Evolutionary conservation across 2,329 filamentous ascomycete genomes (phyloP), one percentile per base, ranked within the genome.

Genomic region (Sporothrix sp.): DNA sequence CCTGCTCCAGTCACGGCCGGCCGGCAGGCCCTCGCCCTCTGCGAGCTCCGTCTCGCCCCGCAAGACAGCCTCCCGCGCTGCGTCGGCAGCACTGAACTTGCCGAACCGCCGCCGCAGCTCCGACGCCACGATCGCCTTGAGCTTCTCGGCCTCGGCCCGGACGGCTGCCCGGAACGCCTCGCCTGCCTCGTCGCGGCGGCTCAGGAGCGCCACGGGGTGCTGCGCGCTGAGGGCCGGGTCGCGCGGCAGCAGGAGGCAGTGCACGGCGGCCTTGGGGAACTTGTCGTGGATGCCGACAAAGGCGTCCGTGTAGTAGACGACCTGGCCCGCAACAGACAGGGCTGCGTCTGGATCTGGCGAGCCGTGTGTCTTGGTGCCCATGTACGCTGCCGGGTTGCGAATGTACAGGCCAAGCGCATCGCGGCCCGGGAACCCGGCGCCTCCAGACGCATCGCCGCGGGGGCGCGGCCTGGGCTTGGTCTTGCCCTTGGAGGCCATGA

Each of bases 201-300:
- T 56, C 25, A 52, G 32, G 58, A 95, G 81, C 4, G 86, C 87
- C 18, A 85, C 84, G 0, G 91, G 90, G 59, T 95, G 85, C 10
- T 80, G 69, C 6, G 73, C 68, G 58, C 74, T 79, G 61, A 81
- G 78, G 2, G 64, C 60, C 1, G 72, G 62, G 36, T 84, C 78
- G 45, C 90, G 84, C 7, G 90, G 87, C 5, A 97, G 79, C n/a
- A 97, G 78, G 3, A 98, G 84, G 1, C 87, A 75, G 68, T 98
- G 93, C 4, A 96, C 73, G 3, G 78, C 81, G 3, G 86, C 79
- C 66, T 97, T 98, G 8, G 93, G 90, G 63, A 81, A 98, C 54
- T 81, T 71, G 68, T 98, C 93, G 59, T 83, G 76, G 64, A 97
- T 86, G 18, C 82, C 77, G 46, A 90, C 85, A 57, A 84, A 87